Conservation (phyloP, 2,329 filamentous ascomycete species). For the Pestalotiopsis sp. region DNA sequence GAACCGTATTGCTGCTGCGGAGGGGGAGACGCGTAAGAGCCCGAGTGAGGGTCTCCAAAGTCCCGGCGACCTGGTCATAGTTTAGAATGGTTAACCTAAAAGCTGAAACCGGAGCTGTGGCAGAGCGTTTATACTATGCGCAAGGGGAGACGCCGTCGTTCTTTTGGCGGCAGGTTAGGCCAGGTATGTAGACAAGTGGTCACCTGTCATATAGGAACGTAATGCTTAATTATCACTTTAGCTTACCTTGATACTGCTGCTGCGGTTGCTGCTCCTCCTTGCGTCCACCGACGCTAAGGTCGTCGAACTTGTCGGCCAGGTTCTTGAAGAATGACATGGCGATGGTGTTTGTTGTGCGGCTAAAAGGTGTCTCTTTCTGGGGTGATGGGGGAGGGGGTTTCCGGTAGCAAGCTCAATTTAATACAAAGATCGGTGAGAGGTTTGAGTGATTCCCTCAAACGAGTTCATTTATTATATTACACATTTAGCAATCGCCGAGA, state of each 20-base stretch:
- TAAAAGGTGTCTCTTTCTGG: neutral
- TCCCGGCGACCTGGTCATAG: constrained; percentile 5
- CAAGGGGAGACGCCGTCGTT: neutral
- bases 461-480: neutral
- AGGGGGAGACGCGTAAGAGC: constrained; percentile 9
- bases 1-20: constrained; percentile 11
- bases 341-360: neutral
- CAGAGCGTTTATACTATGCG: neutral
- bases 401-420: neutral
- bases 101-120: neutral
- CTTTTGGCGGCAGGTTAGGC: neutral
- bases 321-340: constrained; percentile 34
- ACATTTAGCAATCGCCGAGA: neutral
- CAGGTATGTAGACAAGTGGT: neutral
- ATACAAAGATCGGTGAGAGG: neutral
- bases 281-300: constrained; percentile 27
- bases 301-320: constrained; percentile 31
- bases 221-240: neutral
- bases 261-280: constrained; percentile 23
- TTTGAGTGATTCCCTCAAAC: neutral
- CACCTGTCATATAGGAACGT: neutral
- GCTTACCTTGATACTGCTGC: constrained; percentile 7
- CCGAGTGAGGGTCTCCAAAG: constrained; percentile 13
- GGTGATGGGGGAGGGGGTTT: neutral
- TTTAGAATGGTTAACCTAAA: neutral